Conservation (phyloP, 305 asterid genomes). For the Fraxinus latifolia region DNA sequence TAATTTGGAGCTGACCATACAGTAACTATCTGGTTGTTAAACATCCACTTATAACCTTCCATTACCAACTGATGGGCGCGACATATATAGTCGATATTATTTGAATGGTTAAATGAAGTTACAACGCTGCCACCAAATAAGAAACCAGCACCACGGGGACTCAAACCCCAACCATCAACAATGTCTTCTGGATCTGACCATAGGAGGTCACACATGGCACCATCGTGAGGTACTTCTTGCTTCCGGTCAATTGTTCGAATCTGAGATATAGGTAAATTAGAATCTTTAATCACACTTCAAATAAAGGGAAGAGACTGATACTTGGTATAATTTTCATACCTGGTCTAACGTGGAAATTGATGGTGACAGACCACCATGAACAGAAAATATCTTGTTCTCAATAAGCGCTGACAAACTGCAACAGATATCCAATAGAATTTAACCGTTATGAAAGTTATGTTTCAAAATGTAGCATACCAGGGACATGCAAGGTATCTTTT, state of each 20-base stretch:
- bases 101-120: slow-evolving; percentile 77
- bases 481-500: neutral
- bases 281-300: neutral
- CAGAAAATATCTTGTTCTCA: slow-evolving; percentile 70
- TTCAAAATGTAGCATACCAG: slow-evolving; percentile 12
- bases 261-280: slow-evolving; percentile 37
- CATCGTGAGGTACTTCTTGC: slow-evolving; percentile 98
- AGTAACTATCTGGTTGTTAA: slow-evolving; percentile 82
- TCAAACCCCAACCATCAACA: slow-evolving; percentile 97
- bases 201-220: slow-evolving; percentile 97
- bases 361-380: slow-evolving; percentile 62
- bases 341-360: slow-evolving; percentile 74
- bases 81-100: slow-evolving; percentile 81
- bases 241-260: slow-evolving; percentile 88
- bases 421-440: slow-evolving; percentile 13
- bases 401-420: slow-evolving; percentile 57
- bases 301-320: neutral
- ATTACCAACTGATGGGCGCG: slow-evolving; percentile 98
- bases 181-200: slow-evolving; percentile 98
- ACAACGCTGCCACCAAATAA: slow-evolving; percentile 92
- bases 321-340: slow-evolving; percentile 42
- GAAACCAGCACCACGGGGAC: slow-evolving; percentile 99
- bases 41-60: slow-evolving; percentile 99
- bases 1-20: slow-evolving; percentile 99
- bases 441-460: slow-evolving; percentile 9